These are phyloP conservation scores for Apiotrichum gracile DNA, from an alignment of 1,284 basidiomycete species.

Conservation along the genomic window DNA sequence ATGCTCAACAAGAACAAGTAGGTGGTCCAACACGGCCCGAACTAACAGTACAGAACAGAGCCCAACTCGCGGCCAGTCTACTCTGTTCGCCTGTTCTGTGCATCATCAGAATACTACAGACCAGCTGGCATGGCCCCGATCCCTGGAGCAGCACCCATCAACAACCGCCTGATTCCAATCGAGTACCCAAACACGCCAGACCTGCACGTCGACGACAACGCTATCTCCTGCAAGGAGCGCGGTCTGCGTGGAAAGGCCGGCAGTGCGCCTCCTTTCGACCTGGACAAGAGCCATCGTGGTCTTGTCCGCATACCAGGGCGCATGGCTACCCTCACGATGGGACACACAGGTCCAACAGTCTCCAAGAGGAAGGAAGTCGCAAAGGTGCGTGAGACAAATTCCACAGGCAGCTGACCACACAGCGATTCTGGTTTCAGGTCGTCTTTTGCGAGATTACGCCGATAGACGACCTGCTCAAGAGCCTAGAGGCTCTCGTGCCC, in stretches of 20 bases:
- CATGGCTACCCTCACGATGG: slow-evolving; percentile 70
- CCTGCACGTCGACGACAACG: slow-evolving; percentile 70
- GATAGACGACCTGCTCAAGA: slow-evolving; percentile 59
- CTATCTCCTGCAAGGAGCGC: slow-evolving; percentile 71
- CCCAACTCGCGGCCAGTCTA: slow-evolving; percentile 28
- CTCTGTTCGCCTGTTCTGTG: slow-evolving; percentile 76
- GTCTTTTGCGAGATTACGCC: slow-evolving; percentile 72
- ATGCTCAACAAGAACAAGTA: slow-evolving; percentile 33
- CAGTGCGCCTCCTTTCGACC: slow-evolving; percentile 82
- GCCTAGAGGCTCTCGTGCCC: slow-evolving; percentile 19
- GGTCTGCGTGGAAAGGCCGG: slow-evolving; percentile 96
- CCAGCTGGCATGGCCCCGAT: slow-evolving; percentile 42
- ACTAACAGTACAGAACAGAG: slow-evolving; percentile 17
- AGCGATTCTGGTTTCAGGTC: slow-evolving; percentile 81
- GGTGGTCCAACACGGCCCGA: background rate
- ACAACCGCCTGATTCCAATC: slow-evolving; percentile 53
- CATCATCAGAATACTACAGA: slow-evolving; percentile 75
- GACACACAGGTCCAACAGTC: slow-evolving; percentile 66
- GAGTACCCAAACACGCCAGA: slow-evolving; percentile 91
- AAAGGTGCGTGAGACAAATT: slow-evolving; percentile 28
- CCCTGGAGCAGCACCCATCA: slow-evolving; percentile 35
- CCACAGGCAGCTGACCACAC: background rate
- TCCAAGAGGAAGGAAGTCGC: slow-evolving; percentile 41
- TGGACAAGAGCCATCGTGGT: slow-evolving; percentile 54
- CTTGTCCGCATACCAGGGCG: slow-evolving; percentile 52